A percentile compares a stretch with the other conserved stretches of the same genome.
Conservation (phyloP, 176 grass and related monocot species). For the Avena eriantha region DNA sequence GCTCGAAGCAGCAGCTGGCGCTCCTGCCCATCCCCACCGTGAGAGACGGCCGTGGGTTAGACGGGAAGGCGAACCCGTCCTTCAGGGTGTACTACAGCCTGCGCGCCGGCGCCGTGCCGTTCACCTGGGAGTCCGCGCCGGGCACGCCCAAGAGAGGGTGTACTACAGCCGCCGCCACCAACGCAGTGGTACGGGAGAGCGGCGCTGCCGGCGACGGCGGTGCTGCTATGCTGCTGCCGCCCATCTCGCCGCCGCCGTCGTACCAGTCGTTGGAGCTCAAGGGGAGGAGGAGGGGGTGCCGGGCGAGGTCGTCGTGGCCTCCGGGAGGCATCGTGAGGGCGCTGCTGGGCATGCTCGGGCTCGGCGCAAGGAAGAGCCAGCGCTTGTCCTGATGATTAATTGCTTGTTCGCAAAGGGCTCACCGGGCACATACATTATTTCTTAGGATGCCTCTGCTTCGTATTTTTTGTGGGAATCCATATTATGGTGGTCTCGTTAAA, state of each 20-base stretch:
- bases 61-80: conserved; percentile 33
- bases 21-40: conserved; percentile 10
- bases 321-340: conserved; percentile 21
- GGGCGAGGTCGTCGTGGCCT: conserved; percentile 19
- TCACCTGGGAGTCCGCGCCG: conserved; percentile 56
- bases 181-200: neutral
- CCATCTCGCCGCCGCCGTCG: conserved; percentile 45
- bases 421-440: neutral
- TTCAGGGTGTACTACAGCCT: conserved; percentile 62
- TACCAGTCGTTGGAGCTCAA: conserved; percentile 29
- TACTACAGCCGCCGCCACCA: neutral
- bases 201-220: neutral
- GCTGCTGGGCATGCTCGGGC: conserved; percentile 32
- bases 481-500: no score
- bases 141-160: conserved; percentile 51
- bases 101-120: conserved; percentile 56
- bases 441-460: neutral
- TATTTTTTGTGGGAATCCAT: no score
- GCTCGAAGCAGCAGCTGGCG: conserved; percentile 35
- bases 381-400: neutral
- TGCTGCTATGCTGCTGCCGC: neutral
- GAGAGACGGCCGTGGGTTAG: neutral
- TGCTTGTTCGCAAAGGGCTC: neutral
- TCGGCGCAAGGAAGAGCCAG: neutral
- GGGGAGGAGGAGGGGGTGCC: conserved; percentile 10